These are phyloP conservation scores for Pichia sp. DNA, from an alignment of 1,139 yeast genomes.

Conservation along the genomic window DNA sequence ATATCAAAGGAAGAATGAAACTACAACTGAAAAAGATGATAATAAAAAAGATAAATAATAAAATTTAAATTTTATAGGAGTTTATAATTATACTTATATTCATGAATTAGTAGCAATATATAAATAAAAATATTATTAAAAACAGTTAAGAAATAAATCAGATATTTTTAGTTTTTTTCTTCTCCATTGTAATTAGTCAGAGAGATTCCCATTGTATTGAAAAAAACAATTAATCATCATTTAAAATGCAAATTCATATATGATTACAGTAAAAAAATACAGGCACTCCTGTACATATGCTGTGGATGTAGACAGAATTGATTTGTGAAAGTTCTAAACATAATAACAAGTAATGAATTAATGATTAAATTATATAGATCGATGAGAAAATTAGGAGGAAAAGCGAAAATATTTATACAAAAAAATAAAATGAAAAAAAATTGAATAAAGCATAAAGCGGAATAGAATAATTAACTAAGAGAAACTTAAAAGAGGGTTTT, in stretches of 20 bases:
- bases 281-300: background rate
- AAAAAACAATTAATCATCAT: conserved; percentile 11
- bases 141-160: too few relatives aligned
- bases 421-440: background rate
- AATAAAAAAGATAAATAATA: conserved; percentile 5
- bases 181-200: conserved; percentile 14
- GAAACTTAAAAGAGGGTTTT: conserved; percentile 7
- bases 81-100: too few relatives aligned
- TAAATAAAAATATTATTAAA: too few relatives aligned
- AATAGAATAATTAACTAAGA: background rate
- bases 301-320: background rate
- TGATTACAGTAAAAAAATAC: background rate
- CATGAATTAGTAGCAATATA: too few relatives aligned
- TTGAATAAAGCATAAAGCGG: too few relatives aligned
- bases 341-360: too few relatives aligned
- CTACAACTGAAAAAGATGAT: background rate
- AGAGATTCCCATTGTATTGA: conserved; percentile 17
- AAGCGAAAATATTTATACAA: background rate
- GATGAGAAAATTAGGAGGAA: too few relatives aligned
- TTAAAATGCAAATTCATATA: too few relatives aligned
- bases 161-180: conserved; percentile 11
- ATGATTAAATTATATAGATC: too few relatives aligned
- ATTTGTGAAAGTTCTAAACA: too few relatives aligned
- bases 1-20: conserved; percentile 41
- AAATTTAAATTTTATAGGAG: too few relatives aligned